phyloP scores from a whole-genome alignment of 305 asterid species.

The Galium porrigens region DNA sequence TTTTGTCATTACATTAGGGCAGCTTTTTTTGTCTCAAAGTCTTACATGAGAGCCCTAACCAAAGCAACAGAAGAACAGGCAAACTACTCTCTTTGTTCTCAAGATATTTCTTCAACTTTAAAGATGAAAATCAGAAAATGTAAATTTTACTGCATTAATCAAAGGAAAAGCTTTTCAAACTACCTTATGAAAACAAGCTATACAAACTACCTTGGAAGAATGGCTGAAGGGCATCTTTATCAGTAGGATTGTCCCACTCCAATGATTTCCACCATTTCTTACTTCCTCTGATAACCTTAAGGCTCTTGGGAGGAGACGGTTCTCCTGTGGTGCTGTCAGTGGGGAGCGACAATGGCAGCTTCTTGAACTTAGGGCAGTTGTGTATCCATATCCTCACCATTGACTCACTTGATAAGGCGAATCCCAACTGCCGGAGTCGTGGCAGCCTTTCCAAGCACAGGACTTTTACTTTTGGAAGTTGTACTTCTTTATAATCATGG shows the following conservation, averaged over 20 bases:
- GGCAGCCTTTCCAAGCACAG: not conserved
- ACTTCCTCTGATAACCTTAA: not conserved
- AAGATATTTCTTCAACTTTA: not conserved
- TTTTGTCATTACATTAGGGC: no score
- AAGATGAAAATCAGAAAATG: not conserved
- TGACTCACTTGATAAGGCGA: constrained; percentile 9
- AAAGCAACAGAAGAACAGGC: not conserved
- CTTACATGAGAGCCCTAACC: not conserved
- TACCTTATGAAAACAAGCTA: constrained; percentile 1
- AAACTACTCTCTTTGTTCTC: not conserved
- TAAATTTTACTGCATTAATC: not conserved
- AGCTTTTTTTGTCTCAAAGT: no score
- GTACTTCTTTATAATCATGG: not conserved
- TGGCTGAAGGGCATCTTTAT: constrained; percentile 2
- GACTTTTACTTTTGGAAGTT: constrained; percentile 7
- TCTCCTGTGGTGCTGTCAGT: not conserved
- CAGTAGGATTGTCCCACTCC: not conserved
- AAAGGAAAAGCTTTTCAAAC: not conserved
- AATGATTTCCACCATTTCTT: constrained; percentile 3
- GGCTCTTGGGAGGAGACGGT: constrained; percentile 11
- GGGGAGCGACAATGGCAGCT: constrained; percentile 15
- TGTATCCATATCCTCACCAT: not conserved
- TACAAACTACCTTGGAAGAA: not conserved
- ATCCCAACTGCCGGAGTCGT: constrained; percentile 7
- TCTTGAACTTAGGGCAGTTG: constrained; percentile 11